Evolutionary conservation across 805 yeast species (phyloP).

Genomic region (Priceomyces medius): DNA sequence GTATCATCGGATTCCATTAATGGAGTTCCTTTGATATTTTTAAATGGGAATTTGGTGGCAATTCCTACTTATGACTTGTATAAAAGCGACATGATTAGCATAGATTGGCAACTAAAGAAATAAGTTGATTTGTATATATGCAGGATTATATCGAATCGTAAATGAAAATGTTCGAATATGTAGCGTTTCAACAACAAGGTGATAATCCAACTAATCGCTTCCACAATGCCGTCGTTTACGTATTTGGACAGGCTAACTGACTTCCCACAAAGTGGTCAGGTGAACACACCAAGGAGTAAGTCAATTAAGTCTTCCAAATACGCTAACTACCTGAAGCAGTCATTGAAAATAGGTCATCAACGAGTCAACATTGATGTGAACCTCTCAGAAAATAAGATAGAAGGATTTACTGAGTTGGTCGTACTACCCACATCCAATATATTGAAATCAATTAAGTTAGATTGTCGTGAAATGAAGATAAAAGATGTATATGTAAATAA

Average conservation of each 20-base stretch:
- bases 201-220: slow-evolving; percentile 4
- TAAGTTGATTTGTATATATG: slow-evolving; percentile 2
- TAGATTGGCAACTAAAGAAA: slow-evolving; percentile 14
- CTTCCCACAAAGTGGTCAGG: slow-evolving; percentile 1
- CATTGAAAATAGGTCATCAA: slow-evolving; percentile 81
- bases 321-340: slow-evolving; percentile 35
- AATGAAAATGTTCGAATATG: neutral
- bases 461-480: slow-evolving; percentile 74
- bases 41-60: slow-evolving; percentile 2
- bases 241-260: slow-evolving; percentile 7
- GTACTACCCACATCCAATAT: slow-evolving; percentile 65
- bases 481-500: slow-evolving; percentile 60
- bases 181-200: neutral
- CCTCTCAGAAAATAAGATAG: slow-evolving; percentile 53
- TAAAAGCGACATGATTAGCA: slow-evolving; percentile 5
- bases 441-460: slow-evolving; percentile 63
- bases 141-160: slow-evolving; percentile 2
- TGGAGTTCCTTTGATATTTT: slow-evolving; percentile 11
- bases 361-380: slow-evolving; percentile 79
- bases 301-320: slow-evolving; percentile 17
- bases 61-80: slow-evolving; percentile 16
- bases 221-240: slow-evolving; percentile 12
- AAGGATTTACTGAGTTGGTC: slow-evolving; percentile 81
- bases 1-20: neutral
- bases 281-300: slow-evolving; percentile 21